phyloP scores from a whole-genome alignment of 2,329 filamentous ascomycete genomes.

The Paracorniculantispora psalliotae region DNA sequence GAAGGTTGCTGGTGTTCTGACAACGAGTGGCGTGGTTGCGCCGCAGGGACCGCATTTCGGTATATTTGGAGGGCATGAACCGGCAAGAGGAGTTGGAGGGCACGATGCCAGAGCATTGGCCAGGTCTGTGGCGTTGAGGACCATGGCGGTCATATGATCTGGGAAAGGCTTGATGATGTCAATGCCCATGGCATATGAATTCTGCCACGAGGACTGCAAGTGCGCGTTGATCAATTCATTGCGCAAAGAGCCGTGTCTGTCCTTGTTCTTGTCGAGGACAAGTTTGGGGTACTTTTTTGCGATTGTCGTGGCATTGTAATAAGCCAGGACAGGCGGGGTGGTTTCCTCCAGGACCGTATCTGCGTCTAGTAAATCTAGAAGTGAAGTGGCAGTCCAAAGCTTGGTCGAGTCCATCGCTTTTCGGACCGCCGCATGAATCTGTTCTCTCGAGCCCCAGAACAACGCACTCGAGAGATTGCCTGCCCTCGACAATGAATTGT shows the following conservation, averaged over 20 bases:
- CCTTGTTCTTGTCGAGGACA: conserved; percentile 45
- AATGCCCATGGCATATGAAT: conserved; percentile 69
- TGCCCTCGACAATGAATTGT: conserved; percentile 68
- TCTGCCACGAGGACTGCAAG: conserved; percentile 81
- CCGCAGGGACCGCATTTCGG: conserved; percentile 68
- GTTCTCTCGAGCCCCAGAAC: conserved; percentile 63
- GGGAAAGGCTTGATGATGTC: conserved; percentile 75
- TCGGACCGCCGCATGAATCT: conserved; percentile 60
- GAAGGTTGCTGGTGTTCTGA: conserved; percentile 63
- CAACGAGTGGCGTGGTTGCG: conserved; percentile 56
- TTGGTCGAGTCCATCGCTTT: conserved; percentile 51
- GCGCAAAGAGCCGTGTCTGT: conserved; percentile 57
- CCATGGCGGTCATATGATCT: conserved; percentile 67
- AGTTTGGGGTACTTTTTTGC: conserved; percentile 63
- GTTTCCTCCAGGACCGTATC: conserved; percentile 62
- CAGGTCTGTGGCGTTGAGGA: conserved; percentile 65
- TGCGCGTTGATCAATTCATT: conserved; percentile 77
- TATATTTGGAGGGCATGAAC: conserved; percentile 79
- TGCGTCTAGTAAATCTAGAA: conserved; percentile 57
- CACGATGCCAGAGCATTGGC: conserved; percentile 74
- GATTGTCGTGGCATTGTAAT: conserved; percentile 64
- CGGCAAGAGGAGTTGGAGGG: conserved; percentile 64
- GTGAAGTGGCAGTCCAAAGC: conserved; percentile 53
- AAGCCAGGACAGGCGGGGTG: conserved; percentile 64
- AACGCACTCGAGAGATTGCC: conserved; percentile 66